Conservation (phyloP, 805 yeast species). For the Candida pseudofarinosa region DNA sequence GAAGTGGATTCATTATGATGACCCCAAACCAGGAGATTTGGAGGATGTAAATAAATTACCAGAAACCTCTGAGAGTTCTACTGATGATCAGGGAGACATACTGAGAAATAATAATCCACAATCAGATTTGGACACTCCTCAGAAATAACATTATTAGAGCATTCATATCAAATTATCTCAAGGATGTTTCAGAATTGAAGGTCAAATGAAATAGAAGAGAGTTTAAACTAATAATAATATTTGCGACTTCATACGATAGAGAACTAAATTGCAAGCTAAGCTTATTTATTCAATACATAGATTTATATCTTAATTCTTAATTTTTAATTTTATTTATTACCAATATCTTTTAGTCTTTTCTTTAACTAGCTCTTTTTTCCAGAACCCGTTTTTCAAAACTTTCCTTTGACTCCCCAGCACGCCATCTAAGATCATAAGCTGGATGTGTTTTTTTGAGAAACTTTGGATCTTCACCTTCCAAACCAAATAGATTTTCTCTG, state of each 20-base stretch:
- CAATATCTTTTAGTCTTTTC: not conserved
- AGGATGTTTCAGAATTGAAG: too few relatives aligned
- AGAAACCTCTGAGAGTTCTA: not conserved
- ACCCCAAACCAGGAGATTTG: constrained; percentile 10
- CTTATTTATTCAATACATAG: too few relatives aligned
- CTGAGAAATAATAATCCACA: too few relatives aligned
- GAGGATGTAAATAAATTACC: not conserved
- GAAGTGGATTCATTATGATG: constrained; percentile 57
- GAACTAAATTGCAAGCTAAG: too few relatives aligned
- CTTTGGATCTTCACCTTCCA: constrained; percentile 15
- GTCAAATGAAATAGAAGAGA: too few relatives aligned
- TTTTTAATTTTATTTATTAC: too few relatives aligned
- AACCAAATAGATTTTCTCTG: constrained; percentile 34
- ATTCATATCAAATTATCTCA: too few relatives aligned
- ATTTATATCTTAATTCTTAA: too few relatives aligned
- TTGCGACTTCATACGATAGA: too few relatives aligned
- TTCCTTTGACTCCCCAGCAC: constrained; percentile 19
- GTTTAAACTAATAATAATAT: too few relatives aligned
- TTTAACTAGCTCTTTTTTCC: not conserved
- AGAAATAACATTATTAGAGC: too few relatives aligned
- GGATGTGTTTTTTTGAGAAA: constrained; percentile 14
- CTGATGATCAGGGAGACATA: not conserved
- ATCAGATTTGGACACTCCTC: too few relatives aligned
- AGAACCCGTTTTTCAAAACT: constrained; percentile 17
- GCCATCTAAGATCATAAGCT: constrained; percentile 23